Base-by-base conservation (phyloP, 768 basidiomycete species). In the Butyriboletus loyo region DNA sequence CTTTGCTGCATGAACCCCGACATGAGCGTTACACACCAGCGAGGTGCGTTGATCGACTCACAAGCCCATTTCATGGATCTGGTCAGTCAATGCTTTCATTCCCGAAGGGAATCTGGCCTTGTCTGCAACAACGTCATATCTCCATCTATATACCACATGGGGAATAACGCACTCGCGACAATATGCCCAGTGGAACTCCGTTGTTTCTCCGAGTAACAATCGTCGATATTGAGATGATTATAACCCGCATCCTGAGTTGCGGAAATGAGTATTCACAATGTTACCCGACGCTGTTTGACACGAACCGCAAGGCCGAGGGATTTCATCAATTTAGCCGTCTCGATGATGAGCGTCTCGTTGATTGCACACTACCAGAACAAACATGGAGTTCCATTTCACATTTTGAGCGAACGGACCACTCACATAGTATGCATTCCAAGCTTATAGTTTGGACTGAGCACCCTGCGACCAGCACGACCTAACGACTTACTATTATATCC, bases 391-490 rank as follows among this genome's bases (percentile, higher is more conserved):
- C 19, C 13, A 46, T 46, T 9, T 13, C n/a, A 32, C 25, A 34
- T 49, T 44, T 9, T 3, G 28, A 11, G 36, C 22, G n/a, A 24
- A 35, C 30, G 32, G 32, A 17, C 14, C 13, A 59, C 75, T 47
- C 54, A 84, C 83, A 57, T 84, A 77, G 63, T 82, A 85, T 7
- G 83, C 85, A 63, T 86, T 86, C 85, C 85, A 86, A 7, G 85
- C 85, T 86, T 44, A 32, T 27, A 37, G 36, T 30, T 17, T 22
- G 27, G 21, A 39, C 24, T 58, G 19, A 54, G 49, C 44, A 61
- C 34, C 24, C 37, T 46, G 7, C 24, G 14, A 30, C 55, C 17
- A 35, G 21, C 19, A 39, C 22, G 32, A 59, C 17, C 17, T 2
- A 17, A 36, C 48, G 46, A 58, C 80, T 62, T 43, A 85, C 83